Base-by-base conservation (phyloP, 176 grass and related monocot genomes). In the Oropetium thomaeum region DNA sequence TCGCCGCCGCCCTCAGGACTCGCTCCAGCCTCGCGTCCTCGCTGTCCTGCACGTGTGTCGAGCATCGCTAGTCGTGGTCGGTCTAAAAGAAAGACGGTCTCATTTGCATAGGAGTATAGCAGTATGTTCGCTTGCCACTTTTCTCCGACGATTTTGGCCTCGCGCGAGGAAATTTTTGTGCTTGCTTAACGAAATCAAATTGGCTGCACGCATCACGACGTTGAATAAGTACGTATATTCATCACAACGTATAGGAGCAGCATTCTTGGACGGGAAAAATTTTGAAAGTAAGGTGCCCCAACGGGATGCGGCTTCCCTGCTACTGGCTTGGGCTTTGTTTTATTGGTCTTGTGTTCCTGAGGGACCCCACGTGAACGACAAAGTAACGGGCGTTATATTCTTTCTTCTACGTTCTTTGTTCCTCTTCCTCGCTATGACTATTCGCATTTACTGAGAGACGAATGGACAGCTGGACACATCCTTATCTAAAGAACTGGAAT, bases 1-100 rank as follows among this genome's bases (percentile, higher is more conserved):
- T 97, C 37, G 93, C 65, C 10, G 90, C 85, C 19, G 30, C 84
- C 51, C 66, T 41, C 45, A 93, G 87, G 6, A 79, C 82, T 8
- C 44, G 54, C 48, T 88, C 62, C 41, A 97, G 84, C 80, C 64
- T 59, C 38, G 11, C 63, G 44, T 83, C 73, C 67, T 85, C 85
- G 7, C 71, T 63, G 43, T 84, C 67, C 89, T 91, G 78, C 79
- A 62, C 29, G 48, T 8, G 37, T n/a, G n/a, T n/a, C n/a, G n/a
- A n/a, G 31, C 47, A 54, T n/a, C 52, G 3, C n/a, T 23, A 3
- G 41, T 42, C 35, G 31, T n/a, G n/a, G n/a, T 51, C 26, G 74
- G 29, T 39, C 10, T 65, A 62, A n/a, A n/a, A 77, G 41, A 7
- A 43, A 9, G 16, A 9, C 27, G 6, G 41, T 71, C 69, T 40